Conservation (phyloP, 768 basidiomycete genomes). For the Pholiota molesta region DNA sequence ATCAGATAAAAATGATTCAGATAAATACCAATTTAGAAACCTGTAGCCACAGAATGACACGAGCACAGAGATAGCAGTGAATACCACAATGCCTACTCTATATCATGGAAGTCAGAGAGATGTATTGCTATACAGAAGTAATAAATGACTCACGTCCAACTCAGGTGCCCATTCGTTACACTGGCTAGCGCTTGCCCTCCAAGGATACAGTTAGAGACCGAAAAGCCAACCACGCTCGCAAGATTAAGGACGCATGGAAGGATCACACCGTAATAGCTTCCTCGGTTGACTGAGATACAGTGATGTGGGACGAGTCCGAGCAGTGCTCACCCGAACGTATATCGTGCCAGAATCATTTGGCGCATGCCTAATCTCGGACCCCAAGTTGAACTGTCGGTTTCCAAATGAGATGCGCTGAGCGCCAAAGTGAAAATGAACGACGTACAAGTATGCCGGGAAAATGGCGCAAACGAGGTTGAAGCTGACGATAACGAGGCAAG, state of each 20-base stretch:
- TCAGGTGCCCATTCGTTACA: constrained; percentile 28
- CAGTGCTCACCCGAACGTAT: constrained; percentile 35
- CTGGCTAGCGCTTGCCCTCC: constrained; percentile 49
- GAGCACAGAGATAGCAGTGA: constrained; percentile 66
- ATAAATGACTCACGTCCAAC: constrained; percentile 31
- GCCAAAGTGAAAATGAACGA: neutral
- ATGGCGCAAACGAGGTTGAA: constrained; percentile 61
- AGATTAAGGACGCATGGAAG: constrained; percentile 52
- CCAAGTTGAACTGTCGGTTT: constrained; percentile 54
- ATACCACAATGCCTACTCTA: constrained; percentile 83
- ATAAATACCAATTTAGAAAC: constrained; percentile 42
- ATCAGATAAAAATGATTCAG: neutral
- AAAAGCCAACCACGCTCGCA: constrained; percentile 57
- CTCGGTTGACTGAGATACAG: neutral
- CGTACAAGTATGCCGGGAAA: constrained; percentile 64
- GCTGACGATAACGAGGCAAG: constrained; percentile 63
- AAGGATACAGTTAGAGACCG: constrained; percentile 63
- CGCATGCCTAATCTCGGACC: constrained; percentile 83
- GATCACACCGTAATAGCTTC: constrained; percentile 50
- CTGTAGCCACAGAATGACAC: constrained; percentile 61
- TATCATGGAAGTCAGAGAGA: neutral
- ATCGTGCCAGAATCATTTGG: constrained; percentile 73
- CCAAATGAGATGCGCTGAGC: neutral
- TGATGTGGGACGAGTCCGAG: neutral
- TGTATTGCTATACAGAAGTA: neutral